These are phyloP conservation scores for Epichloe hybrida DNA, from an alignment of 2,329 filamentous ascomycete genomes.

Conservation along the genomic window DNA sequence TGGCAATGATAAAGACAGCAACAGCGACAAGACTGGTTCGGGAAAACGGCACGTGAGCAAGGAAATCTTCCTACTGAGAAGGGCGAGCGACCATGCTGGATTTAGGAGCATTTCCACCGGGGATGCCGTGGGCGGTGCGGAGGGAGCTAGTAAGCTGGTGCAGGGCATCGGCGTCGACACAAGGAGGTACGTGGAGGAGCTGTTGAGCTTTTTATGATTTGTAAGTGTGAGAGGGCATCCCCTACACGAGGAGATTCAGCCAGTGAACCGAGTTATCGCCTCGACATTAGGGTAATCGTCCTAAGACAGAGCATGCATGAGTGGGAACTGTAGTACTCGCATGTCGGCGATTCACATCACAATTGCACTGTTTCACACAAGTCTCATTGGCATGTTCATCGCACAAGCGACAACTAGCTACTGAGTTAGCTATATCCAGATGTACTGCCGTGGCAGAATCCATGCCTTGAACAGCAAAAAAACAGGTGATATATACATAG, in stretches of 20 bases:
- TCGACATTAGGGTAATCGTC: too few species aligned
- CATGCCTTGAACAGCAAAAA: not conserved
- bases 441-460: not conserved
- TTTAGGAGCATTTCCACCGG: constrained; percentile 25
- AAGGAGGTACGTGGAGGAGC: constrained; percentile 57
- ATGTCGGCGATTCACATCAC: not conserved
- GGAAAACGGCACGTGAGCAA: constrained; percentile 24
- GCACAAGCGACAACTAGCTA: not conserved
- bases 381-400: not conserved
- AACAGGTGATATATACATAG: not conserved
- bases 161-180: constrained; percentile 70
- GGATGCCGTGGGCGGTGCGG: constrained; percentile 29
- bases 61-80: constrained; percentile 48
- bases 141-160: constrained; percentile 46
- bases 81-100: constrained; percentile 41
- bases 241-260: too few species aligned
- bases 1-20: not conserved
- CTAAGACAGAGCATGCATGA: too few species aligned
- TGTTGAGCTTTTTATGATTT: constrained; percentile 43
- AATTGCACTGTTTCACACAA: not conserved
- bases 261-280: too few species aligned
- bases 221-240: too few species aligned
- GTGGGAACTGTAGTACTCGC: not conserved
- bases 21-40: constrained; percentile 2
- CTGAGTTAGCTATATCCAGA: not conserved